phyloP scores from a whole-genome alignment of 305 asterid species.

The Solanum aculeatissimum region DNA sequence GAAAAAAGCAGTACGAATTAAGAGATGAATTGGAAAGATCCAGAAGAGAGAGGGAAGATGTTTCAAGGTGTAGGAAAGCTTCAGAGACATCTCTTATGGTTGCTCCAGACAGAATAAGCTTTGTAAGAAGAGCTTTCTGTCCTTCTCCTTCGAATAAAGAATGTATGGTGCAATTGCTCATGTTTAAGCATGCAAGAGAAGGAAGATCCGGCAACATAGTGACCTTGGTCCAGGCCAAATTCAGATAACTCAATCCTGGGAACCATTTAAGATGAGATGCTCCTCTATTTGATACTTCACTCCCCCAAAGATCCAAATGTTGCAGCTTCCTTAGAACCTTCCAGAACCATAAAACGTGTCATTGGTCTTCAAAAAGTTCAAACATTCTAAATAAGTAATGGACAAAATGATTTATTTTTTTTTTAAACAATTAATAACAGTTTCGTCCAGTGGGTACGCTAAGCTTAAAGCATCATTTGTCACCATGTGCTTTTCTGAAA shows the following conservation, averaged over 20 bases:
- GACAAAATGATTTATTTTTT: not conserved
- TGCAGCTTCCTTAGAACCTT: slow-evolving; percentile 62
- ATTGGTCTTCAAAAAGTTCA: slow-evolving; percentile 2
- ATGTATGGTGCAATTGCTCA: slow-evolving; percentile 77
- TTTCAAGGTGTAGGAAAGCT: slow-evolving; percentile 38
- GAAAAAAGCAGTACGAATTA: slow-evolving; percentile 41
- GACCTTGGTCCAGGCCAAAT: slow-evolving; percentile 79
- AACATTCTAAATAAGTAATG: not conserved
- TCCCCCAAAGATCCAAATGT: slow-evolving; percentile 86
- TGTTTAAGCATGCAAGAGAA: slow-evolving; percentile 56
- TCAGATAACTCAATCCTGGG: slow-evolving; percentile 50
- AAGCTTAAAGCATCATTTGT: not conserved
- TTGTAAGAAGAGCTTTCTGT: slow-evolving; percentile 34
- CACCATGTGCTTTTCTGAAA: not conserved
- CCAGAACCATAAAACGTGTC: slow-evolving; percentile 1
- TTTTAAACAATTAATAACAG: not conserved
- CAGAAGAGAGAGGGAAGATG: slow-evolving; percentile 37
- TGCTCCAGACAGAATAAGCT: slow-evolving; percentile 57
- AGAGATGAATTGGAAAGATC: slow-evolving; percentile 57
- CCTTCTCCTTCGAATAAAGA: slow-evolving; percentile 44
- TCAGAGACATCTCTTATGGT: slow-evolving; percentile 30
- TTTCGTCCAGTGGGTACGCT: not conserved
- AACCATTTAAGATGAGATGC: slow-evolving; percentile 40
- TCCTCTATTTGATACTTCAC: slow-evolving; percentile 54
- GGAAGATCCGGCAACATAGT: slow-evolving; percentile 50